phyloP scores from a whole-genome alignment of 164 flowering plant genomes.

The Malania oleifera region DNA sequence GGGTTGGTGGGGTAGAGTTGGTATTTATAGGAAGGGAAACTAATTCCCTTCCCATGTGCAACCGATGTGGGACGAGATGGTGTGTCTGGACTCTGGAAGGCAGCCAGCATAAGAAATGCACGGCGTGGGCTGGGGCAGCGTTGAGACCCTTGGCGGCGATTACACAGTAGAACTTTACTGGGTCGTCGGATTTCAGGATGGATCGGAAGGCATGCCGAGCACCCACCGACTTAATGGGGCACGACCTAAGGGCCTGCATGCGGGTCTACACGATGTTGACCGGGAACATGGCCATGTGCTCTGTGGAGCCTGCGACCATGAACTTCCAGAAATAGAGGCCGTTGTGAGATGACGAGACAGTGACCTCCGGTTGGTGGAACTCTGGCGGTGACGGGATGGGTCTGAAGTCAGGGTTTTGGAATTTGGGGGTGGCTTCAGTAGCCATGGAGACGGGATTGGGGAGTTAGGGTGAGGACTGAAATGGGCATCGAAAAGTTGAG shows the following conservation, averaged over 20 bases:
- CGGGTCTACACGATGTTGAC: conserved; percentile 46
- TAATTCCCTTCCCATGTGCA: too few relatives aligned
- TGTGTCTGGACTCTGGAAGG: too few relatives aligned
- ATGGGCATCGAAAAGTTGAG: neutral
- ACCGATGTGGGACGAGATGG: too few relatives aligned
- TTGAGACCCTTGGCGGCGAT: conserved; percentile 79
- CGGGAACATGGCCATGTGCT: conserved; percentile 54
- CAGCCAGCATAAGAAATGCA: too few relatives aligned
- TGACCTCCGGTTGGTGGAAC: conserved; percentile 20
- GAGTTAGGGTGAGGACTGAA: neutral
- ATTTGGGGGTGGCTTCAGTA: conserved; percentile 33
- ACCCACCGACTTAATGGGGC: conserved; percentile 42
- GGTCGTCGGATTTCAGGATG: conserved; percentile 48
- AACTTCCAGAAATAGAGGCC: conserved; percentile 48
- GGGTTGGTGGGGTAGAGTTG: neutral
- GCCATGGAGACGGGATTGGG: conserved; percentile 10
- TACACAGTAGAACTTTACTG: conserved; percentile 61
- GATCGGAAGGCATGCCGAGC: conserved; percentile 29
- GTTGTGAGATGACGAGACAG: conserved; percentile 24
- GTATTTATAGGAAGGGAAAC: too few relatives aligned
- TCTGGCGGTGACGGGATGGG: conserved; percentile 26
- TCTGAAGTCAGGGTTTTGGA: conserved; percentile 31
- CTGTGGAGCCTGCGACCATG: conserved; percentile 43
- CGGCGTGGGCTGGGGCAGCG: conserved; percentile 92
- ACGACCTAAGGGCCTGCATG: conserved; percentile 44